phyloP scores from a whole-genome alignment of 345 rosid genomes.

The Citrus unshiu region DNA sequence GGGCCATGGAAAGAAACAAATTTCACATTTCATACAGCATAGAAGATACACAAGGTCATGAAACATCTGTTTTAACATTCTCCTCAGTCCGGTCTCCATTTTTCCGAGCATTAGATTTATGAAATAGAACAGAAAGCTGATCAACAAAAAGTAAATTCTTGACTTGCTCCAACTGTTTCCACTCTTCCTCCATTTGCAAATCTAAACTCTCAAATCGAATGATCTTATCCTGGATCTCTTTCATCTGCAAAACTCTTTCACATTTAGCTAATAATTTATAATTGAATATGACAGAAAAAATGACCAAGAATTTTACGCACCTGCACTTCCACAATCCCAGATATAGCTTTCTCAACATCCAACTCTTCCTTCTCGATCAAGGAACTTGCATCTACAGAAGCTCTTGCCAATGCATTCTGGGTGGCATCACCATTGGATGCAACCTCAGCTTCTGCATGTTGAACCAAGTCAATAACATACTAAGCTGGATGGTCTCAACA shows the following conservation, averaged over 20 bases:
- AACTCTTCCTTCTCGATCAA: conserved; percentile 60
- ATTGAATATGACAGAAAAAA: neutral
- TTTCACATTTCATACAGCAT: neutral
- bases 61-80: conserved; percentile 27
- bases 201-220: conserved; percentile 70
- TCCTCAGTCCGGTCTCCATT: conserved; percentile 32
- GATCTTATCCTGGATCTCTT: conserved; percentile 64
- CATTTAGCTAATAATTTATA: conserved; percentile 1
- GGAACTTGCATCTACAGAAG: conserved; percentile 42
- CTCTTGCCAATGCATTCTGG: conserved; percentile 30
- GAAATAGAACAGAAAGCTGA: conserved; percentile 62
- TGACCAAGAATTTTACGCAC: conserved; percentile 31
- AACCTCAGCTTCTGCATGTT: conserved; percentile 38
- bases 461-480: conserved; percentile 1
- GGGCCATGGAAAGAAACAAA: neutral
- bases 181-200: conserved; percentile 79
- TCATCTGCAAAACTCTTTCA: conserved; percentile 49
- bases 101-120: conserved; percentile 34
- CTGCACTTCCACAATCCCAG: conserved; percentile 55
- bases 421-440: conserved; percentile 36
- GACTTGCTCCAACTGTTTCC: conserved; percentile 71
- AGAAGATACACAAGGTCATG: neutral
- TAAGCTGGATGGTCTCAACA: conserved; percentile 5
- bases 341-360: conserved; percentile 61
- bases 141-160: conserved; percentile 72